Percentiles rank a stretch among this genome's conserved stretches.
These are phyloP conservation scores for Claviceps lovelessii DNA, from an alignment of 2,329 filamentous ascomycete species.

Conservation along the genomic window DNA sequence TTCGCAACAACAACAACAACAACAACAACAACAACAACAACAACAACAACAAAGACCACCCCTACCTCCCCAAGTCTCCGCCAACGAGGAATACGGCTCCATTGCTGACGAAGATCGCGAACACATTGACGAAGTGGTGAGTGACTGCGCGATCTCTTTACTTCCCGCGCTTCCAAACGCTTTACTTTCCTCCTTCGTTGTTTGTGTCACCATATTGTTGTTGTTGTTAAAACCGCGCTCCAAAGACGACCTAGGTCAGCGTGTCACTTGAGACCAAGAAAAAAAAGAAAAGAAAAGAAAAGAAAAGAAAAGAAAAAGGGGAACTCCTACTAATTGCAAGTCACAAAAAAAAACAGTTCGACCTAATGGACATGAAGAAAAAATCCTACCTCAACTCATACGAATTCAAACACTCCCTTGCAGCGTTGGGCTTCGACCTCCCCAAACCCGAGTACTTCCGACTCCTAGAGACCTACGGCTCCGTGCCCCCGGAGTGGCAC, in stretches of 20 bases:
- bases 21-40: too few species aligned
- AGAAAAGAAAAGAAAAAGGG: background rate
- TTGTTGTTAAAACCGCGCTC: conserved; percentile 7
- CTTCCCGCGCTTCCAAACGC: background rate
- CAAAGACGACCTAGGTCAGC: background rate
- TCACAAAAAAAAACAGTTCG: conserved; percentile 46
- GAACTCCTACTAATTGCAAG: background rate
- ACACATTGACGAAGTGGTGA: conserved; percentile 85
- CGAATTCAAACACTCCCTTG: conserved; percentile 91
- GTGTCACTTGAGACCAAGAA: background rate
- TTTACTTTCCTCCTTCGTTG: background rate
- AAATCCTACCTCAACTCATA: conserved; percentile 93
- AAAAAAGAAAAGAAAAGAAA: too few species aligned
- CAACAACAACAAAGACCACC: conserved; percentile 14
- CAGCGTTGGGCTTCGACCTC: conserved; percentile 86
- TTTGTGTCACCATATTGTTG: background rate
- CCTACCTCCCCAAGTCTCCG: conserved; percentile 20
- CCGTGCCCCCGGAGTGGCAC: conserved; percentile 48
- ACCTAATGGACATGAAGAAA: conserved; percentile 92
- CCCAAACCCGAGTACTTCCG: conserved; percentile 72
- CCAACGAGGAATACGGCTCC: conserved; percentile 24
- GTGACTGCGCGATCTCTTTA: conserved; percentile 18
- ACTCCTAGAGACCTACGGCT: conserved; percentile 68
- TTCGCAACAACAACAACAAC: conserved; percentile 11
- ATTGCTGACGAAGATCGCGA: conserved; percentile 81